A percentile compares a stretch with the other conserved stretches of the same genome.
Conservation (phyloP, 108 stramenopile species). For the Chaetoceros tenuissimus region DNA sequence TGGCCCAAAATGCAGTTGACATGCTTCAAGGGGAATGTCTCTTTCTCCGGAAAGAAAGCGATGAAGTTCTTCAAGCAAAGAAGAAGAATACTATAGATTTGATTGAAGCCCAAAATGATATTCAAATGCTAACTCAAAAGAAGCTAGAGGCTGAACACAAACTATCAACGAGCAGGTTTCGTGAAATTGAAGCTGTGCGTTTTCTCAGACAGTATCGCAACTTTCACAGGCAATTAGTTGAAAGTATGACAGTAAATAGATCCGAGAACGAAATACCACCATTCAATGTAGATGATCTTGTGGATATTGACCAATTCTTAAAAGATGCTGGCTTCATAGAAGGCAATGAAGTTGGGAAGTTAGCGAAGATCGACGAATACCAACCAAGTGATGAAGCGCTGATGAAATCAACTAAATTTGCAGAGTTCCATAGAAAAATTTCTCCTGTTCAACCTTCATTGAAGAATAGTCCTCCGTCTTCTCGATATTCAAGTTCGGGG, state of each 20-base stretch:
- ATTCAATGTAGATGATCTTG: conserved; percentile 52
- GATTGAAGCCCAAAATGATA: conserved; percentile 40
- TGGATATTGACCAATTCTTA: conserved; percentile 73
- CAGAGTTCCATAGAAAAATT: conserved; percentile 30
- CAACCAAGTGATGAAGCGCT: conserved; percentile 38
- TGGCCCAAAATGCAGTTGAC: conserved; percentile 26
- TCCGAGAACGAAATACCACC: conserved; percentile 42
- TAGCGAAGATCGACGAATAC: conserved; percentile 39
- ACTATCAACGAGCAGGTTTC: conserved; percentile 73
- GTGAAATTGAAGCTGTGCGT: conserved; percentile 79
- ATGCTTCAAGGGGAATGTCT: conserved; percentile 56
- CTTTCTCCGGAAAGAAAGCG: conserved; percentile 58
- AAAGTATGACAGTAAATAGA: conserved; percentile 40
- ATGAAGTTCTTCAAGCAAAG: conserved; percentile 41
- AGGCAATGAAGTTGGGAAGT: conserved; percentile 56
- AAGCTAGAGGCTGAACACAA: conserved; percentile 38
- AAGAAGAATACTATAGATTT: conserved; percentile 45
- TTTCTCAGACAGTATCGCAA: conserved; percentile 79
- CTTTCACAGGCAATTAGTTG: conserved; percentile 59
- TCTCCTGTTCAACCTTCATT: conserved; percentile 19
- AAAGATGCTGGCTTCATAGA: conserved; percentile 77
- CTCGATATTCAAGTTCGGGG: not conserved
- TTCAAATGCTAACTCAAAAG: conserved; percentile 25
- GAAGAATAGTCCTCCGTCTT: conserved; percentile 2
- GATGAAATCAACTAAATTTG: conserved; percentile 26